A percentile compares a stretch with the other conserved stretches of the same genome.
Evolutionary conservation across 441 rosid species (phyloP).

Genomic region (Erodium trifolium): DNA sequence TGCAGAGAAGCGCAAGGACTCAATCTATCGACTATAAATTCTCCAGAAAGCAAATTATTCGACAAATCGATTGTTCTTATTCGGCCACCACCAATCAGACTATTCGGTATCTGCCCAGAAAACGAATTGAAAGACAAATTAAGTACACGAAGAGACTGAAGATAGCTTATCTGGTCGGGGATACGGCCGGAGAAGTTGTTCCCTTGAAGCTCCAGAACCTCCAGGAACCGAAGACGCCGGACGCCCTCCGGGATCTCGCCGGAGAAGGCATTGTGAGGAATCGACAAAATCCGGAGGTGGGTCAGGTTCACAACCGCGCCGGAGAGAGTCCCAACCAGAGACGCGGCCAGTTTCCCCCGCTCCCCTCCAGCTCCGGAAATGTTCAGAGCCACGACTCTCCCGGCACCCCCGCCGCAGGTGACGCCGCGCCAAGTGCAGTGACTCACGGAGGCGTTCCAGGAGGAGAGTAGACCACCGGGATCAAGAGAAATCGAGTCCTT

Average conservation of each 20-base stretch:
- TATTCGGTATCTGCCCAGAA: conserved; percentile 33
- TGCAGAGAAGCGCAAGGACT: conserved; percentile 35
- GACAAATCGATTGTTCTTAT: conserved; percentile 46
- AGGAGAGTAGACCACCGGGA: conserved; percentile 32
- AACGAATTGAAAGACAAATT: conserved; percentile 52
- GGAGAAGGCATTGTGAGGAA: conserved; percentile 34
- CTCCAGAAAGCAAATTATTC: conserved; percentile 37
- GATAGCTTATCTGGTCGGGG: conserved; percentile 35
- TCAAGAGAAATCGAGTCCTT: conserved; percentile 36
- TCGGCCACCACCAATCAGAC: conserved; percentile 35
- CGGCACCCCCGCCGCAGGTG: conserved; percentile 30
- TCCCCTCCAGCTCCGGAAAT: conserved; percentile 16
- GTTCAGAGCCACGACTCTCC: conserved; percentile 31
- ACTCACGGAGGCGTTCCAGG: conserved; percentile 30
- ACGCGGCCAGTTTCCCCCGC: background rate
- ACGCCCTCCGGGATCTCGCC: conserved; percentile 45
- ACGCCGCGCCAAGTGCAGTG: conserved; percentile 50
- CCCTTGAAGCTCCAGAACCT: conserved; percentile 50
- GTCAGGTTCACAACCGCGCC: conserved; percentile 29
- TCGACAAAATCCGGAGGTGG: conserved; percentile 30
- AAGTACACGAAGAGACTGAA: conserved; percentile 31
- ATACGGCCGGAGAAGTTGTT: conserved; percentile 52
- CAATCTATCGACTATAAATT: conserved; percentile 22
- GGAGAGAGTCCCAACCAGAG: conserved; percentile 30
- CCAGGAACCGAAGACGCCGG: conserved; percentile 31